phyloP scores from a whole-genome alignment of 2,329 filamentous ascomycete species.

The Pseudopithomyces maydicus region DNA sequence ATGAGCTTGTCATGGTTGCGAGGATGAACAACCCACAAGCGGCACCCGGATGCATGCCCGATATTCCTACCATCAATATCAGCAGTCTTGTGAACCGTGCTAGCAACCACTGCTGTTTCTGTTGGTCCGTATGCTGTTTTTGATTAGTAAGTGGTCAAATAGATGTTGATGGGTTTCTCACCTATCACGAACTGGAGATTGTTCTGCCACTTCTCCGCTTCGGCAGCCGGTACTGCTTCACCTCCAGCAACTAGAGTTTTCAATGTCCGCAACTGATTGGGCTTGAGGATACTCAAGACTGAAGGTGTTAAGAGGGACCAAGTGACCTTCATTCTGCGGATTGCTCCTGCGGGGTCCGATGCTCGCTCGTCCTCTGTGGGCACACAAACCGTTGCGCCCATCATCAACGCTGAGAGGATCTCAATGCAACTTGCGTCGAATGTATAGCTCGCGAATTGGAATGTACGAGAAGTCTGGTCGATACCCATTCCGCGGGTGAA shows the following conservation, averaged over 20 bases:
- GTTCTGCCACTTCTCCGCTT: constrained; percentile 52
- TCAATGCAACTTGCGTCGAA: constrained; percentile 62
- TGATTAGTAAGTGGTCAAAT: constrained; percentile 5
- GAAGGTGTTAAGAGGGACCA: constrained; percentile 40
- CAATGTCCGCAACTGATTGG: constrained; percentile 47
- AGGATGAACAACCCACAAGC: constrained; percentile 49
- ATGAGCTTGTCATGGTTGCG: constrained; percentile 42
- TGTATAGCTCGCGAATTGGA: constrained; percentile 57
- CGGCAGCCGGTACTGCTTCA: constrained; percentile 47
- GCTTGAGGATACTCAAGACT: constrained; percentile 46
- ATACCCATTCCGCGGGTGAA: constrained; percentile 48
- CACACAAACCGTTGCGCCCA: constrained; percentile 59
- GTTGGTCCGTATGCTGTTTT: constrained; percentile 38
- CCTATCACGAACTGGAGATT: constrained; percentile 52
- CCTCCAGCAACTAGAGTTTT: constrained; percentile 52
- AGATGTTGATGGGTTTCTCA: constrained; percentile 32
- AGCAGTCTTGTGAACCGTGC: constrained; percentile 26
- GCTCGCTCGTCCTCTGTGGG: constrained; percentile 60
- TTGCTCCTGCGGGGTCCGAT: constrained; percentile 56
- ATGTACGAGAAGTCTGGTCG: constrained; percentile 60
- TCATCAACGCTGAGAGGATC: constrained; percentile 58
- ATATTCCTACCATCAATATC: constrained; percentile 36
- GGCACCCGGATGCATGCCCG: constrained; percentile 36
- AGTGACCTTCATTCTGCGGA: constrained; percentile 32
- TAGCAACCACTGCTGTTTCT: constrained; percentile 36